These are phyloP conservation scores for Kickxella alabastrina DNA, from an alignment of 192 early-diverging fungal species.

Conservation along the genomic window DNA sequence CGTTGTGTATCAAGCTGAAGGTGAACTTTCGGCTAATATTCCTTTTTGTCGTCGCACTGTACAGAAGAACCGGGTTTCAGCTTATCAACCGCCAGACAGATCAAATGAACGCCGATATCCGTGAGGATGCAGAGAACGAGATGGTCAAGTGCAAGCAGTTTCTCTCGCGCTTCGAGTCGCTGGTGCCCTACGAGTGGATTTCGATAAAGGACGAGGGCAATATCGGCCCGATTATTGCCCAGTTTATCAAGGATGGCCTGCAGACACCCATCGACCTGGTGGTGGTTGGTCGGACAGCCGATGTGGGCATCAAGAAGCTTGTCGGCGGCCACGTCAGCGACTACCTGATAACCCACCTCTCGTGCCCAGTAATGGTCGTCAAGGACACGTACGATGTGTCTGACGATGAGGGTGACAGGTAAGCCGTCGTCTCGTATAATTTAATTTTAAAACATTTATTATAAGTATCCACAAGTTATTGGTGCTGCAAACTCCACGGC, in stretches of 20 bases:
- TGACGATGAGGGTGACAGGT: conserved; percentile 24
- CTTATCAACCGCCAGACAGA: conserved; percentile 50
- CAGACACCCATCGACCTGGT: conserved; percentile 39
- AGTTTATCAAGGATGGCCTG: conserved; percentile 36
- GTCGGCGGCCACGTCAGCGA: conserved; percentile 44
- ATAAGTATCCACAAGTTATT: too few relatives aligned
- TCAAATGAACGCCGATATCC: conserved; percentile 49
- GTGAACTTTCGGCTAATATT: conserved; percentile 48
- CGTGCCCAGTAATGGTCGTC: conserved; percentile 49
- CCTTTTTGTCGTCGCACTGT: conserved; percentile 48
- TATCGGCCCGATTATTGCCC: conserved; percentile 33
- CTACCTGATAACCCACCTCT: conserved; percentile 24
- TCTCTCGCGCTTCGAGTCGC: conserved; percentile 47
- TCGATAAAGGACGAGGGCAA: conserved; percentile 51
- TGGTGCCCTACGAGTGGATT: conserved; percentile 49
- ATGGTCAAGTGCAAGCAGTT: conserved; percentile 51
- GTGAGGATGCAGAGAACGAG: conserved; percentile 42
- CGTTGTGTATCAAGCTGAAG: conserved; percentile 47
- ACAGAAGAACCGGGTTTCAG: conserved; percentile 26
- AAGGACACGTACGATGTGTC: conserved; percentile 50
- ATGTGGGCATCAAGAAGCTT: conserved; percentile 31
- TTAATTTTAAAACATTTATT: neutral
- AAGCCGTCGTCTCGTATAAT: neutral
- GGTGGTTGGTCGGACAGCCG: conserved; percentile 27
- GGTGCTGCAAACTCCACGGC: too few relatives aligned